A percentile compares a stretch with the other conserved stretches of the same genome.
phyloP scores from a whole-genome alignment of 139 green algal genomes.

The Chlamydomonas incerta region DNA sequence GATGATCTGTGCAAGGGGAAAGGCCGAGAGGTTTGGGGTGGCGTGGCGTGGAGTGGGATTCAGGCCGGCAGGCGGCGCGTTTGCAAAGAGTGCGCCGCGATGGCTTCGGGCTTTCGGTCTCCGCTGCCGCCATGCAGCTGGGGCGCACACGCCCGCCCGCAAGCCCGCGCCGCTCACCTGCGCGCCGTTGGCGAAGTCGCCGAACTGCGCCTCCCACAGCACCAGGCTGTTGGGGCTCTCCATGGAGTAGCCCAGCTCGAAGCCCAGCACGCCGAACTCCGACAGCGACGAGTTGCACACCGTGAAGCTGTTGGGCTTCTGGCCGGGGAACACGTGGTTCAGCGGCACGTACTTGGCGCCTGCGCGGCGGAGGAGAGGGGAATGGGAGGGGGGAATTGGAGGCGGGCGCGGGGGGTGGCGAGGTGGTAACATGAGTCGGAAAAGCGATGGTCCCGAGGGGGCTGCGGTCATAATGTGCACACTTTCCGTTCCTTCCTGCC shows the following conservation, averaged over 20 bases:
- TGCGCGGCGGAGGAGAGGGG: not conserved
- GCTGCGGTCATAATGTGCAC: too few species aligned
- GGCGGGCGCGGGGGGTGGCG: too few species aligned
- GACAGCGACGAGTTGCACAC: conserved; percentile 86
- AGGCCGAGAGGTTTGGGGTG: too few species aligned
- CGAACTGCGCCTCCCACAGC: conserved; percentile 98
- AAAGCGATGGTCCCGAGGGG: too few species aligned
- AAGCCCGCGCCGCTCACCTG: conserved; percentile 60
- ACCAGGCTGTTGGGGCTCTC: conserved; percentile 97
- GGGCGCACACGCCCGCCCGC: not conserved
- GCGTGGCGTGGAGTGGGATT: not conserved
- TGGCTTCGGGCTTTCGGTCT: too few species aligned
- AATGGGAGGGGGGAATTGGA: too few species aligned
- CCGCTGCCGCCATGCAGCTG: not conserved
- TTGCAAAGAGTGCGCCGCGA: too few species aligned
- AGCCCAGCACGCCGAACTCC: conserved; percentile 98
- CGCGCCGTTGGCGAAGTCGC: conserved; percentile 98
- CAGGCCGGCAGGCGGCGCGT: too few species aligned
- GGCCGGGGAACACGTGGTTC: conserved; percentile 83
- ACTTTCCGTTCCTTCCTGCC: too few species aligned
- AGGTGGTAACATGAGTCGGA: too few species aligned
- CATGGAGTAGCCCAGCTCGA: conserved; percentile 98
- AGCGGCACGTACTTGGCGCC: conserved; percentile 85
- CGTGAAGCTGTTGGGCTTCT: conserved; percentile 79
- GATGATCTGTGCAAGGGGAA: conserved; percentile 88